phyloP scores from a whole-genome alignment of 1,284 basidiomycete species.

The Pascua sp. region DNA sequence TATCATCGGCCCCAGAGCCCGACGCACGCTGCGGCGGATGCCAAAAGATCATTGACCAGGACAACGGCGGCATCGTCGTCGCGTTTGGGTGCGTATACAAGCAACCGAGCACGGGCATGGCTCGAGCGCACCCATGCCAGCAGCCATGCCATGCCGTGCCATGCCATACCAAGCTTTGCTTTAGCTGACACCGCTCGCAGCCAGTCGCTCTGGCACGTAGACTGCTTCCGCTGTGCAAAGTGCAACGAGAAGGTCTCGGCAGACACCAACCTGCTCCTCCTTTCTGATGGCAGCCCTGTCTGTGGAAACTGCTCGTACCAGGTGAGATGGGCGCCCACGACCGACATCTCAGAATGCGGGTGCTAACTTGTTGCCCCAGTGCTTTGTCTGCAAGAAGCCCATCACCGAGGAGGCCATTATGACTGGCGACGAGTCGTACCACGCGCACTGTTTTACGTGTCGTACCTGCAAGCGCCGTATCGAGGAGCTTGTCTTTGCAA shows the following conservation, averaged over 20 bases:
- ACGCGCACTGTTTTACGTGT: constrained; percentile 98
- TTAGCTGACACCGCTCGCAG: constrained; percentile 26
- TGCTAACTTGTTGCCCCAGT: constrained; percentile 48
- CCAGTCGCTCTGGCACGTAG: constrained; percentile 49
- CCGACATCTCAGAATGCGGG: background rate
- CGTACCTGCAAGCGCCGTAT: constrained; percentile 90
- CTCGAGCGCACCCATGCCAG: background rate
- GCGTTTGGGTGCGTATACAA: constrained; percentile 70
- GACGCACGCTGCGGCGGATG: constrained; percentile 70
- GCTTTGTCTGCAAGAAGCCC: constrained; percentile 83
- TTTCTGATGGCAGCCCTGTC: constrained; percentile 94
- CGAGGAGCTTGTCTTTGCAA: constrained; percentile 96
- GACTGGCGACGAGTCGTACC: constrained; percentile 97
- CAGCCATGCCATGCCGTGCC: too few relatives aligned
- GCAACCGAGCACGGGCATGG: background rate
- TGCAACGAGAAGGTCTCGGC: constrained; percentile 59
- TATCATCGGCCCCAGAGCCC: constrained; percentile 20
- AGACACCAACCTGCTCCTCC: constrained; percentile 90
- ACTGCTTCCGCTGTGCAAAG: constrained; percentile 54
- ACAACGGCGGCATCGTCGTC: constrained; percentile 80
- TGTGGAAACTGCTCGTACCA: constrained; percentile 95
- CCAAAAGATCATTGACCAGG: constrained; percentile 73
- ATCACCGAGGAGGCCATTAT: constrained; percentile 98
- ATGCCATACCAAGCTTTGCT: background rate
- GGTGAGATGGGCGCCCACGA: constrained; percentile 25